Evolutionary conservation across 2,329 filamentous ascomycete species (phyloP), one percentile per base, ranked within the genome.

Genomic region (Clonostachys solani): DNA sequence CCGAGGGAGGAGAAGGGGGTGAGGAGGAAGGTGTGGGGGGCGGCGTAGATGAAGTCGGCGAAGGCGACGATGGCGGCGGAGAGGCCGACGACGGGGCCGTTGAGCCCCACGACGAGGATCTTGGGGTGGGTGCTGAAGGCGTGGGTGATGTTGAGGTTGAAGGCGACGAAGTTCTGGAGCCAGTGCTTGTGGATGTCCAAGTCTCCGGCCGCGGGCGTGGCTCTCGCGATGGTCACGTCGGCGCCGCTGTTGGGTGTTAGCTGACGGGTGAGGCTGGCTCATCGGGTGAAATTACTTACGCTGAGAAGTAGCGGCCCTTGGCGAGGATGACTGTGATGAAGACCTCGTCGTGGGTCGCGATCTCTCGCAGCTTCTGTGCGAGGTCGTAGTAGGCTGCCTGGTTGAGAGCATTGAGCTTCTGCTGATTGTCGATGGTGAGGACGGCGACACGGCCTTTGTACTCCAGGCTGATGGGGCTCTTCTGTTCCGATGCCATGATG

Each of bases 41-140:
- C 77, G 61, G 81, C 84, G 75, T 97, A 97, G 64, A 97, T 81
- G 73, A 97, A 97, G 73, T 97, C 94, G 19, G 88, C 88, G 65
- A 89, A 87, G 29, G 84, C 85, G 49, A 90, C 74, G 1, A 97
- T 70, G 0, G 92, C 92, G 1, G 92, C 94, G 3, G 87, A 88
- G 33, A 97, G 84, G 6, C 94, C 94, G 46, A 99, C 78, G 12
- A 84, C 91, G 6, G 94, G 94, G 4, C 92, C 94, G 70, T 97
- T 97, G 54, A 97, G 84, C 0, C 89, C 94, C 1, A 86, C 85
- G 50, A 97, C 80, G 19, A 97, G 87, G 68, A 97, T 87, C 72
- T 97, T 96, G 57, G 91, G 89, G 70, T 97, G 94, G 13, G 84
- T 85, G 74, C 94, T 92, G 73, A 97, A 96, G 57, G 90, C 86